Conservation (phyloP, 139 green algal genomes). For the Gonium pectorale region DNA sequence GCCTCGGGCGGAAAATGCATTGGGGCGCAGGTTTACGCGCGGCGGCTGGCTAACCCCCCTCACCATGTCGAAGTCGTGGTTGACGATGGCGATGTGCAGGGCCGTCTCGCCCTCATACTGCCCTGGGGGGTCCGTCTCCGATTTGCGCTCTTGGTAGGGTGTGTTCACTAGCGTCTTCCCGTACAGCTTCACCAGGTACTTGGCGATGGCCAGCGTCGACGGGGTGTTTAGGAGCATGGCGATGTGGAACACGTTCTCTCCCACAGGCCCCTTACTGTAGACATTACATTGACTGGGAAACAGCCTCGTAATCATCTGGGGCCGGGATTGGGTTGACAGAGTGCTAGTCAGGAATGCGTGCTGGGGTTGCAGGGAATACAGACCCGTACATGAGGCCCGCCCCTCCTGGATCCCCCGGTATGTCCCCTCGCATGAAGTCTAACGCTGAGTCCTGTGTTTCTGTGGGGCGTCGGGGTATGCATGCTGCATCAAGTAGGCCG, state of each 20-base stretch:
- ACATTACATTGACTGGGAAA: slow-evolving; percentile 71
- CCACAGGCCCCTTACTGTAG: slow-evolving; percentile 67
- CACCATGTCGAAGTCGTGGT: slow-evolving; percentile 69
- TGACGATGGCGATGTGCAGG: slow-evolving; percentile 76
- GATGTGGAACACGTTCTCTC: slow-evolving; percentile 74
- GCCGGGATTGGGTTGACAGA: not conserved
- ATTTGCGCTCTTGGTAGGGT: slow-evolving; percentile 70
- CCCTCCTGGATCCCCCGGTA: no score
- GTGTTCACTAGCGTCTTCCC: slow-evolving; percentile 65
- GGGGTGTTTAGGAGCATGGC: slow-evolving; percentile 74
- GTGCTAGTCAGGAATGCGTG: not conserved
- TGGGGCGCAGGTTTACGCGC: no score
- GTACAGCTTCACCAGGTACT: slow-evolving; percentile 76
- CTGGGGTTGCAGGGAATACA: not conserved
- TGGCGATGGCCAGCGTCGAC: slow-evolving; percentile 67
- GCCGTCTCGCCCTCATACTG: slow-evolving; percentile 75
- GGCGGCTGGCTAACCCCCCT: no score
- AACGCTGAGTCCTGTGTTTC: no score
- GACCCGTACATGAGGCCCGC: no score
- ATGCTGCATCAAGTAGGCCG: no score
- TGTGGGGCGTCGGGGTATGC: no score
- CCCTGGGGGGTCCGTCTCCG: slow-evolving; percentile 55
- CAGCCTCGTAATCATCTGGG: slow-evolving; percentile 71
- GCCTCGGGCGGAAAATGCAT: not conserved
- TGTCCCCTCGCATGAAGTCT: no score